These are phyloP conservation scores for Monosporascus sp. DNA, from an alignment of 2,329 filamentous ascomycete genomes.

Conservation along the genomic window DNA sequence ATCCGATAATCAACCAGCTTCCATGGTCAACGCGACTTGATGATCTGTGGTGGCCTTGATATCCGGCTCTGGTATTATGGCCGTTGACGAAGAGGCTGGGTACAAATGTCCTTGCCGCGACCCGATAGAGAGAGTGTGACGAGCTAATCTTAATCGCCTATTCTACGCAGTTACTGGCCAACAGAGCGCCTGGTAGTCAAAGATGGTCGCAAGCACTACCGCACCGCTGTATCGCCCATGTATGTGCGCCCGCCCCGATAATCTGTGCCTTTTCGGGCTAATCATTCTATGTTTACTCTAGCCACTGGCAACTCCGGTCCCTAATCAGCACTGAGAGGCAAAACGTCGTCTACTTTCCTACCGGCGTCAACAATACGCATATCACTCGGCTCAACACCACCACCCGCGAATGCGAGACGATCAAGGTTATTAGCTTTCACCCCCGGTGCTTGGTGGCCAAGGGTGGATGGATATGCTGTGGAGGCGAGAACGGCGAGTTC, in stretches of 20 bases:
- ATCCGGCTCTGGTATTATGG: slow-evolving; percentile 40
- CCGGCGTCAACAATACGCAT: slow-evolving; percentile 59
- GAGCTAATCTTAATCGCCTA: slow-evolving; percentile 9
- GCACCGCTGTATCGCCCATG: slow-evolving; percentile 60
- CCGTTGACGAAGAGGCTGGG: slow-evolving; percentile 49
- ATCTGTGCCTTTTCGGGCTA: slow-evolving; percentile 2
- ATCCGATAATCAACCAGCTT: slow-evolving; percentile 7
- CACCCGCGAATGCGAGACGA: slow-evolving; percentile 65
- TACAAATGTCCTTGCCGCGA: slow-evolving; percentile 27
- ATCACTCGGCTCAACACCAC: slow-evolving; percentile 65
- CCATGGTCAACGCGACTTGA: slow-evolving; percentile 24
- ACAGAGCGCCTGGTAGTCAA: slow-evolving; percentile 61
- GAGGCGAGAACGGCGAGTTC: slow-evolving; percentile 84
- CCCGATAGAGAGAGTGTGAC: slow-evolving; percentile 1
- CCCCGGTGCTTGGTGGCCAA: slow-evolving; percentile 86
- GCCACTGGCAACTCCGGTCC: slow-evolving; percentile 85
- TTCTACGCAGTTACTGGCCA: slow-evolving; percentile 49
- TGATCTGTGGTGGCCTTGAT: slow-evolving; percentile 17
- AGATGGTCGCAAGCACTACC: slow-evolving; percentile 61
- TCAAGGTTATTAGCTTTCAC: slow-evolving; percentile 64
- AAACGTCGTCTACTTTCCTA: slow-evolving; percentile 80
- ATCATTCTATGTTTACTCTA: slow-evolving; percentile 28
- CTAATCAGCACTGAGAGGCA: slow-evolving; percentile 77
- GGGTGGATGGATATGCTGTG: slow-evolving; percentile 84
- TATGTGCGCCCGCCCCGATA: slow-evolving; percentile 22